These are phyloP conservation scores for Myriangium duriaei DNA, from an alignment of 2,329 filamentous ascomycete species.

Conservation along the genomic window DNA sequence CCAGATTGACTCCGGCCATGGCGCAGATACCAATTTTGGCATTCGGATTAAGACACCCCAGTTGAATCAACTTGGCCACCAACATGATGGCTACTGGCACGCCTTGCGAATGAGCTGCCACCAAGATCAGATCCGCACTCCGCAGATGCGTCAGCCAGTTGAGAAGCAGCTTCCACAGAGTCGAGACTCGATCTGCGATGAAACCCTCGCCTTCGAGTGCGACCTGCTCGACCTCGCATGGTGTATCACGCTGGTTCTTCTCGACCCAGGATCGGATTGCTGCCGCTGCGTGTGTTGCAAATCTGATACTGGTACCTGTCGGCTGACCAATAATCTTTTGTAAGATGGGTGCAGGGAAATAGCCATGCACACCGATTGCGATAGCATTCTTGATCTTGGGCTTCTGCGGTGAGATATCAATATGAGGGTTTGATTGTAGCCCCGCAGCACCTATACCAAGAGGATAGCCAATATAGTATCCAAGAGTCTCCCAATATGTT, in stretches of 20 bases:
- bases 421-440: slow-evolving; percentile 47
- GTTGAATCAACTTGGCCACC: slow-evolving; percentile 79
- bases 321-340: slow-evolving; percentile 89
- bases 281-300: slow-evolving; percentile 74
- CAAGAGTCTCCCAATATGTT: slow-evolving; percentile 30
- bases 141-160: slow-evolving; percentile 92
- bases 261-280: slow-evolving; percentile 76
- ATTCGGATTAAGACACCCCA: slow-evolving; percentile 61
- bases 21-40: slow-evolving; percentile 75
- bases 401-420: slow-evolving; percentile 55
- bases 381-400: slow-evolving; percentile 67
- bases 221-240: slow-evolving; percentile 81
- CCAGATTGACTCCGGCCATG: slow-evolving; percentile 84
- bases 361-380: slow-evolving; percentile 86
- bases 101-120: slow-evolving; percentile 93
- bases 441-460: slow-evolving; percentile 20
- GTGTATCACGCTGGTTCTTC: slow-evolving; percentile 43
- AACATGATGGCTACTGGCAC: slow-evolving; percentile 90
- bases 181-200: slow-evolving; percentile 77
- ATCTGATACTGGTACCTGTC: slow-evolving; percentile 87
- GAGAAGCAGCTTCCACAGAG: slow-evolving; percentile 84
- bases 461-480: slow-evolving; percentile 25
- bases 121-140: slow-evolving; percentile 72
- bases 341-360: slow-evolving; percentile 77
- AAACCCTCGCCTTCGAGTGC: slow-evolving; percentile 90